Conservation (phyloP, 2,329 filamentous ascomycete species). For the Clonostachys rhizophaga region DNA sequence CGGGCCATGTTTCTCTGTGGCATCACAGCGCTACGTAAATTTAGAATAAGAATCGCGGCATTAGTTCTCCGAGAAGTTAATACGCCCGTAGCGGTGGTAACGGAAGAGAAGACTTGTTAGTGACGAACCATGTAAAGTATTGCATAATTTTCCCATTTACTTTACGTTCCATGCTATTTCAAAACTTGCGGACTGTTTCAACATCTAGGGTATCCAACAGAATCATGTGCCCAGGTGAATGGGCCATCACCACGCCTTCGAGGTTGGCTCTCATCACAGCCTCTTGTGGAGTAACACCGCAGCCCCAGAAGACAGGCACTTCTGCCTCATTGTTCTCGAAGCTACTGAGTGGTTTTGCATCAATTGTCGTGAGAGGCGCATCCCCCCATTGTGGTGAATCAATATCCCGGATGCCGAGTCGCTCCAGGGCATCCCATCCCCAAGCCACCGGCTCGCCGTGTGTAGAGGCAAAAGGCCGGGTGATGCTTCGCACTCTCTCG, state of each 20-base stretch:
- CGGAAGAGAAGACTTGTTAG: too few relatives aligned
- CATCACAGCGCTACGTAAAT: too few relatives aligned
- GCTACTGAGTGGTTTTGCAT: conserved; percentile 26
- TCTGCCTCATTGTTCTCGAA: conserved; percentile 28
- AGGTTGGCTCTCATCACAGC: conserved; percentile 52
- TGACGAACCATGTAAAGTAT: too few relatives aligned
- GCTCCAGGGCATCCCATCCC: conserved; percentile 52
- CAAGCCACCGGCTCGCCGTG: conserved; percentile 63
- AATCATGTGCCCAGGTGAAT: conserved; percentile 60
- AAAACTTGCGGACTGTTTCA: conserved; percentile 14
- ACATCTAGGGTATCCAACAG: conserved; percentile 45
- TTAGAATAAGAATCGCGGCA: too few relatives aligned
- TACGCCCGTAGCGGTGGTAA: too few relatives aligned
- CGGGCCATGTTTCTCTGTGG: too few relatives aligned
- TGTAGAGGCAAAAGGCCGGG: conserved; percentile 46
- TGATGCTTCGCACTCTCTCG: conserved; percentile 47
- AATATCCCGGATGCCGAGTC: conserved; percentile 50
- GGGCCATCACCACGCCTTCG: conserved; percentile 53
- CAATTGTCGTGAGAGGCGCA: conserved; percentile 23
- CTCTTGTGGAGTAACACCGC: conserved; percentile 62
- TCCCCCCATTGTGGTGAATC: conserved; percentile 54
- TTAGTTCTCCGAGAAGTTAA: too few relatives aligned
- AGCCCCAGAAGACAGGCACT: conserved; percentile 58
- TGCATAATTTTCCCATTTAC: too few relatives aligned
- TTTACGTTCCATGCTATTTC: too few relatives aligned